Evolutionary conservation across 2,329 filamentous ascomycete species (phyloP).

Genomic region (Lachnum nothofagi): DNA sequence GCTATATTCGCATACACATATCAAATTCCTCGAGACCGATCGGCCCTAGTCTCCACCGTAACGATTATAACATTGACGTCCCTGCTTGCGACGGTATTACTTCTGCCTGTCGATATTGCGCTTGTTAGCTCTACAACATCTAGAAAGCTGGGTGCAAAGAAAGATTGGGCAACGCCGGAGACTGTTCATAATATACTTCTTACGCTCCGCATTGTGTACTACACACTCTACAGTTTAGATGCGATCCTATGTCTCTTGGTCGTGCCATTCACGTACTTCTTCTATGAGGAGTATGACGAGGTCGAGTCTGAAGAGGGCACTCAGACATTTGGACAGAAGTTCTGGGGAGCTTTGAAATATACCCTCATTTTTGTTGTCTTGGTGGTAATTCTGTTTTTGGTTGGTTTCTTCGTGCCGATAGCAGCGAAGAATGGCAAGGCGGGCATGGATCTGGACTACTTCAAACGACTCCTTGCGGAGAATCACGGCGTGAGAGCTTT

Average conservation of each 20-base stretch:
- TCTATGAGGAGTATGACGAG: conserved; percentile 95
- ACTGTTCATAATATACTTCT: conserved; percentile 71
- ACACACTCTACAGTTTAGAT: conserved; percentile 86
- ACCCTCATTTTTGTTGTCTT: conserved; percentile 78
- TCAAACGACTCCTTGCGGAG: conserved; percentile 75
- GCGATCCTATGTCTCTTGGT: conserved; percentile 82
- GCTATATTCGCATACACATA: conserved; percentile 86
- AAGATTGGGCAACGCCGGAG: conserved; percentile 87
- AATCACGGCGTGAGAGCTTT: conserved; percentile 91
- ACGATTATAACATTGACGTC: conserved; percentile 82
- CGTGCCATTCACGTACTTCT: conserved; percentile 96
- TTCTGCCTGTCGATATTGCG: conserved; percentile 92
- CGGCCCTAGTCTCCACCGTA: conserved; percentile 72
- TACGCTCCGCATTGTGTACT: conserved; percentile 85
- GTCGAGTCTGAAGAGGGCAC: conserved; percentile 75
- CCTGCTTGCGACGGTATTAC: conserved; percentile 83
- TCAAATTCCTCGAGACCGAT: conserved; percentile 83
- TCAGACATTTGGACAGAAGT: conserved; percentile 63
- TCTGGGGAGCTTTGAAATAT: conserved; percentile 86
- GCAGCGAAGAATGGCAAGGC: conserved; percentile 63
- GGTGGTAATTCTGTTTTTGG: conserved; percentile 75
- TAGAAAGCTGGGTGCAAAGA: conserved; percentile 71
- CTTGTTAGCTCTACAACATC: conserved; percentile 84
- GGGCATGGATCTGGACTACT: conserved; percentile 81
- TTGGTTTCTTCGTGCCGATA: conserved; percentile 90